Conservation (phyloP, 352 stramenopile genomes). For the Phytophthora pini region DNA sequence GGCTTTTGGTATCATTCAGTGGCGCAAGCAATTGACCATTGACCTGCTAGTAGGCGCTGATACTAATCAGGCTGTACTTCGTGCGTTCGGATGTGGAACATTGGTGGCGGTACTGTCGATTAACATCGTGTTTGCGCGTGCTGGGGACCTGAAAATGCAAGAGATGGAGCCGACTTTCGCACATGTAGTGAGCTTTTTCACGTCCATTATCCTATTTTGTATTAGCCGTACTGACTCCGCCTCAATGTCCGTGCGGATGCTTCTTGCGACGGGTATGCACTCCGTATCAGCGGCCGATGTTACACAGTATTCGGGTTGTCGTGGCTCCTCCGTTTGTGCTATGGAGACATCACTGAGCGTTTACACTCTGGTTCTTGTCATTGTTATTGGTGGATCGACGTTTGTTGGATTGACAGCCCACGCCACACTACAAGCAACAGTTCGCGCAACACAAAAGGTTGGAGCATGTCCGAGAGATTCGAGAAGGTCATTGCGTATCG, state of each 20-base stretch:
- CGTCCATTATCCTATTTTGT: conserved; percentile 29
- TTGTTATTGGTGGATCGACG: conserved; percentile 11
- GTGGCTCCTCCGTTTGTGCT: conserved; percentile 40
- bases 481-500: background rate
- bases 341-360: conserved; percentile 25
- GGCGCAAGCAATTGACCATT: conserved; percentile 44
- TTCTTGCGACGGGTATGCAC: conserved; percentile 37
- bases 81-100: conserved; percentile 42
- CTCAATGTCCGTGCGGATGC: conserved; percentile 9
- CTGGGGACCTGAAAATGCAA: conserved; percentile 43
- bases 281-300: conserved; percentile 29
- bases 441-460: conserved; percentile 8
- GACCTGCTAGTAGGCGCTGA: conserved; percentile 47
- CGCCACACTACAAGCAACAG: conserved; percentile 21
- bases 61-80: conserved; percentile 31
- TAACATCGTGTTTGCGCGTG: conserved; percentile 45
- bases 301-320: conserved; percentile 40
- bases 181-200: conserved; percentile 37
- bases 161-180: conserved; percentile 49
- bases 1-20: conserved; percentile 39
- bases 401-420: conserved; percentile 25
- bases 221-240: conserved; percentile 17
- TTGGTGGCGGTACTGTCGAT: conserved; percentile 37
- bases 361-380: conserved; percentile 32
- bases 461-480: background rate